phyloP scores from a whole-genome alignment of 1,284 basidiomycete genomes.

The Ceratobasidium sp. region DNA sequence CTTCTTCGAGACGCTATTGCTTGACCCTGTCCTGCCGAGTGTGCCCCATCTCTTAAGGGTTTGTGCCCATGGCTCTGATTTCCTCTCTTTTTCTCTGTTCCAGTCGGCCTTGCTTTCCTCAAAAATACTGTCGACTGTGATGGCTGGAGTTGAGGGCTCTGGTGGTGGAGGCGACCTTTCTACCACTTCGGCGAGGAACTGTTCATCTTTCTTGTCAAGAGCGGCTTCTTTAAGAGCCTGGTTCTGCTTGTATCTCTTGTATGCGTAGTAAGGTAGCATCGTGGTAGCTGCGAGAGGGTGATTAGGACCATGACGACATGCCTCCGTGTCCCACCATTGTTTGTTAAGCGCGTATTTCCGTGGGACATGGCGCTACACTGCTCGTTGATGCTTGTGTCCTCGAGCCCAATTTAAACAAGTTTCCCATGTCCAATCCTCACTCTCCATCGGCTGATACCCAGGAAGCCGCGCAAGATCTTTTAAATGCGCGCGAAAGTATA shows the following conservation, averaged over 20 bases:
- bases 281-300: conserved; percentile 9
- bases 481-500: not conserved
- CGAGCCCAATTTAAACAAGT: not conserved
- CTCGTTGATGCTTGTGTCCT: not conserved
- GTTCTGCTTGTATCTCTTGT: conserved; percentile 40
- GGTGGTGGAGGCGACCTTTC: conserved; percentile 22
- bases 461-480: conserved; percentile 2
- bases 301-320: conserved; percentile 6
- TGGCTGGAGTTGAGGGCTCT: conserved; percentile 8
- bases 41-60: conserved; percentile 37
- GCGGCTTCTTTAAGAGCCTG: conserved; percentile 33
- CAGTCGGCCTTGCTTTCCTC: conserved; percentile 37
- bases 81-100: conserved; percentile 31
- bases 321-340: not conserved
- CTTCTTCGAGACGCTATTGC: conserved; percentile 28
- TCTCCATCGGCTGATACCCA: conserved; percentile 16
- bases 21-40: conserved; percentile 24
- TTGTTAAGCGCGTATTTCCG: conserved; percentile 14
- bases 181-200: conserved; percentile 22
- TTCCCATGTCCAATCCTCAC: conserved; percentile 19
- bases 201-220: conserved; percentile 37
- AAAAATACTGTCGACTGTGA: conserved; percentile 26
- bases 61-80: conserved; percentile 30
- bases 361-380: not conserved
- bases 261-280: conserved; percentile 39